Base-by-base conservation (phyloP, 2,329 filamentous ascomycete species). In the Arthrobotrys sphaeroides region DNA sequence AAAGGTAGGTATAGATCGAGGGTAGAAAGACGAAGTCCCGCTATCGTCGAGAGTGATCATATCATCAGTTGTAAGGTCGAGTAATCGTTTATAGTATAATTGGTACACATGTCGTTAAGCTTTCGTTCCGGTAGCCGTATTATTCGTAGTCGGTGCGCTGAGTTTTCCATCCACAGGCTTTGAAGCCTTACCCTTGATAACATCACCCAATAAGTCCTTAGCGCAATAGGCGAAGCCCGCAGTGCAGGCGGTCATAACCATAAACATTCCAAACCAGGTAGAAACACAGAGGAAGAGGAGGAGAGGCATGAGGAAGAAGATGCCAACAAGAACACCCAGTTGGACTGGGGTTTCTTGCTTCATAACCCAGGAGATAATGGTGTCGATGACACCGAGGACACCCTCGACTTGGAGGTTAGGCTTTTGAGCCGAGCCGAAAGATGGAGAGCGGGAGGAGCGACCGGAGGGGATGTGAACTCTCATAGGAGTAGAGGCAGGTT, bases 261-360 rank as follows among this genome's bases (percentile, higher is more conserved):
- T 68, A 47, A 74, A 61, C 62, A 74, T 74, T 53, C 70, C 70
- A 55, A 68, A 61, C 45, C 49, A 74, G 22, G 70, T 74, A 40
- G 70, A 74, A 45, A 68, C 64, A 42, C 28, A 68, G 33, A 74
- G 62, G 38, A 68, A 74, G 24, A 74, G 55, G 12, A 74, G 53
- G 18, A 64, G 24, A 26, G 70, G 70, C 26, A 74, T 49, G n/a
- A 74, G 55, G 55, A 74, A 74, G 62, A 74, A 74, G 24, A 74
- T 51, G 4, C 53, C 62, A 13, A 62, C 70, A 36, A 74, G 62
- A 12, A 68, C 59, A 22, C 70, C 70, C 7, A 74, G 40, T 36
- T 74, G 70, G 18, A 74, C 40, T 31, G 70, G 70, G 10, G 70
- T 74, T 16, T 74, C 70, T 18, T 74, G 70, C 31, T 67, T 74